These are phyloP conservation scores for Arthrobotrys conoides DNA, from an alignment of 2,329 filamentous ascomycete genomes.

Conservation along the genomic window DNA sequence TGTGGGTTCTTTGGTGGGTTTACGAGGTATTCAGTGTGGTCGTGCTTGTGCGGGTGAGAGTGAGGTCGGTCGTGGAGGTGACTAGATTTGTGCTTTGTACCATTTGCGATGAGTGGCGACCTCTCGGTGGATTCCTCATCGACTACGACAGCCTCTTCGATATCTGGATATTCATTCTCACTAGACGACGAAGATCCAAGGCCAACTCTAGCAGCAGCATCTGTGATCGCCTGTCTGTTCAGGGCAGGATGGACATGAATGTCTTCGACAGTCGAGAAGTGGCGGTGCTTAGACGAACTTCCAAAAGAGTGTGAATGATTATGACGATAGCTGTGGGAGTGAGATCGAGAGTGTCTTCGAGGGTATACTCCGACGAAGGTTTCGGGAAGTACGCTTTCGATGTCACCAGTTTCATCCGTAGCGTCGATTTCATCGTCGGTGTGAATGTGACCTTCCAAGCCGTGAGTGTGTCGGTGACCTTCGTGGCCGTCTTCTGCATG, in stretches of 20 bases:
- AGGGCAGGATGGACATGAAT: slow-evolving; percentile 89
- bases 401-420: slow-evolving; percentile 74
- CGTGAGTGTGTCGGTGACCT: slow-evolving; percentile 67
- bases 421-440: slow-evolving; percentile 67
- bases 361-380: slow-evolving; percentile 70
- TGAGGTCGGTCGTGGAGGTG: slow-evolving; percentile 64
- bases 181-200: slow-evolving; percentile 72
- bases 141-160: slow-evolving; percentile 68
- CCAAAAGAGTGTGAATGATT: slow-evolving; percentile 68
- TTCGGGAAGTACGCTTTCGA: slow-evolving; percentile 76
- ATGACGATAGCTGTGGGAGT: slow-evolving; percentile 66
- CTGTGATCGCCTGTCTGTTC: slow-evolving; percentile 92
- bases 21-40: slow-evolving; percentile 62
- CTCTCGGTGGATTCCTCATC: slow-evolving; percentile 67
- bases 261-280: slow-evolving; percentile 70
- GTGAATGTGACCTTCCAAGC: slow-evolving; percentile 72
- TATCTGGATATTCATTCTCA: slow-evolving; percentile 73
- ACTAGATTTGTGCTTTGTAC: slow-evolving; percentile 64
- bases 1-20: slow-evolving; percentile 65
- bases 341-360: slow-evolving; percentile 63
- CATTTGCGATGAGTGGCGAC: slow-evolving; percentile 66
- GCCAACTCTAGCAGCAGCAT: slow-evolving; percentile 76
- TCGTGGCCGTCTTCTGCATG: slow-evolving; percentile 66
- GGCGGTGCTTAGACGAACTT: slow-evolving; percentile 62
- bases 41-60: slow-evolving; percentile 63